A percentile compares a stretch with the other conserved stretches of the same genome.
Evolutionary conservation across 2,329 filamentous ascomycete genomes (phyloP).

Genomic region (Pseudocercospora eumusae): DNA sequence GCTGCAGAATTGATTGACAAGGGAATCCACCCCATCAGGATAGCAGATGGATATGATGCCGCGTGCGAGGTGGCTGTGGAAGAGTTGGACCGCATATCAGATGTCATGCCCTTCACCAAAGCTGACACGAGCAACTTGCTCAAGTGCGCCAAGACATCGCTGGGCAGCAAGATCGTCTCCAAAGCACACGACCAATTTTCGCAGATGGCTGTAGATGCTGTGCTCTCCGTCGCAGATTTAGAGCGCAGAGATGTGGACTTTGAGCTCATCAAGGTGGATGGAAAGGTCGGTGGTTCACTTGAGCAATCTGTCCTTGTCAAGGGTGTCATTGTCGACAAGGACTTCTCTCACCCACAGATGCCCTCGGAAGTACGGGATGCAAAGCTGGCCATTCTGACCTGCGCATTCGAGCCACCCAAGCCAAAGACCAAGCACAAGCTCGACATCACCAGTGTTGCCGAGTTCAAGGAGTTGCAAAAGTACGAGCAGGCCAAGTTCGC

Average conservation of each 20-base stretch:
- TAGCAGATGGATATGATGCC: slow-evolving; percentile 96
- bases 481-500: slow-evolving; percentile 97
- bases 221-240: slow-evolving; percentile 92
- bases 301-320: slow-evolving; percentile 95
- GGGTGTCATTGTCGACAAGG: slow-evolving; percentile 98
- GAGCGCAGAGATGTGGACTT: slow-evolving; percentile 98
- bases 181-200: slow-evolving; percentile 98
- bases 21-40: slow-evolving; percentile 97
- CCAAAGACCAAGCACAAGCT: slow-evolving; percentile 99
- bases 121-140: slow-evolving; percentile 81
- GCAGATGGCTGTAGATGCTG: slow-evolving; percentile 94
- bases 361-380: slow-evolving; percentile 91
- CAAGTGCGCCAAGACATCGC: slow-evolving; percentile 91
- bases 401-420: slow-evolving; percentile 97
- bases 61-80: slow-evolving; percentile 95
- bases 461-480: slow-evolving; percentile 95
- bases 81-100: slow-evolving; percentile 89
- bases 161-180: slow-evolving; percentile 98
- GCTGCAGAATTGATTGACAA: slow-evolving; percentile 98
- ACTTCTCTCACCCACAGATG: slow-evolving; percentile 99
- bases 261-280: slow-evolving; percentile 98
- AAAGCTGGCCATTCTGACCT: slow-evolving; percentile 96
- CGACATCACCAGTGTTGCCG: slow-evolving; percentile 93
- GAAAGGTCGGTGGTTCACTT: slow-evolving; percentile 90
- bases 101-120: slow-evolving; percentile 81